Evolutionary conservation across 83 land plant species (phyloP).

Genomic region (Thuja plicata): DNA sequence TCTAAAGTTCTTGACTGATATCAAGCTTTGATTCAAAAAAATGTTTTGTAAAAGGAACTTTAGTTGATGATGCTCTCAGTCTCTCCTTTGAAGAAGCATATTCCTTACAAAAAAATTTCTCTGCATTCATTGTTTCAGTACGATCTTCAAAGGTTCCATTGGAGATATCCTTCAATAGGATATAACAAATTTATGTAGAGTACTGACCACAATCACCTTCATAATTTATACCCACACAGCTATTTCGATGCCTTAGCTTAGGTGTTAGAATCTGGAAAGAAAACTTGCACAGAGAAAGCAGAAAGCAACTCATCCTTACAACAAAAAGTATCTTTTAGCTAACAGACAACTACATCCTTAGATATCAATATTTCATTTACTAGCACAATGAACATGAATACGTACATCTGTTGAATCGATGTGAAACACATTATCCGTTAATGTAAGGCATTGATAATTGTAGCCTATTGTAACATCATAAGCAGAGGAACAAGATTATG

Average conservation of each 20-base stretch:
- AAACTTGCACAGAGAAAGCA: slow-evolving; percentile 31
- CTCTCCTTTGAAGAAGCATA: slow-evolving; percentile 1
- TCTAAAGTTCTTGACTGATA: too few relatives aligned
- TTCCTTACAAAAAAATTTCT: background rate
- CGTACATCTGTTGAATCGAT: slow-evolving; percentile 53
- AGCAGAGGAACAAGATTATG: background rate
- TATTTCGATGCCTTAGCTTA: slow-evolving; percentile 55
- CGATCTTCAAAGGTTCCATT: background rate
- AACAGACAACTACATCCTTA: slow-evolving; percentile 25
- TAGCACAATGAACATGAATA: slow-evolving; percentile 38
- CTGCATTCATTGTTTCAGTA: background rate
- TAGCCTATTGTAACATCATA: slow-evolving; percentile 59
- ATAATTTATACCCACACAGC: slow-evolving; percentile 15
- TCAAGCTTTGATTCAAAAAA: background rate
- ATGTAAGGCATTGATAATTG: slow-evolving; percentile 41
- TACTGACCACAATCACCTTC: background rate
- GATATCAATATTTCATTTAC: slow-evolving; percentile 30
- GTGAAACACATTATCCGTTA: slow-evolving; percentile 43
- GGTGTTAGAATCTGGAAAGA: slow-evolving; percentile 27
- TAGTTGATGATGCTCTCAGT: background rate
- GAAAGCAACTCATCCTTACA: slow-evolving; percentile 38
- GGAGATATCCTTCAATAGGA: slow-evolving; percentile 27
- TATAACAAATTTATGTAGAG: slow-evolving; percentile 21
- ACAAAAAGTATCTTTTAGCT: slow-evolving; percentile 32
- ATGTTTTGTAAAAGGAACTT: too few relatives aligned